phyloP scores from a whole-genome alignment of 2,329 filamentous ascomycete species.

The Cladorrhinum sp. region DNA sequence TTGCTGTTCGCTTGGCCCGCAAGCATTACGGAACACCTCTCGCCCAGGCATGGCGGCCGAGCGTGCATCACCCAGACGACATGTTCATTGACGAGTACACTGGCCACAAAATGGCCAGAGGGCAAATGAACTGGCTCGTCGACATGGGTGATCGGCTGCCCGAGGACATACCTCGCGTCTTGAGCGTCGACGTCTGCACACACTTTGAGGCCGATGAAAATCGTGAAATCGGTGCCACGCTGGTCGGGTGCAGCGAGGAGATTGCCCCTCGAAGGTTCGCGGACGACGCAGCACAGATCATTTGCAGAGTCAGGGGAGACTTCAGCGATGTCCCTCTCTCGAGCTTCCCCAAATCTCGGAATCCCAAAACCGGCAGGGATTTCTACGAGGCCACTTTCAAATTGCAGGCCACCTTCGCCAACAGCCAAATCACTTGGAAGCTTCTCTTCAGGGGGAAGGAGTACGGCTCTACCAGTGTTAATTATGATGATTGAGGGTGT shows the following conservation, averaged over 20 bases:
- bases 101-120: slow-evolving; percentile 15
- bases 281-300: slow-evolving; percentile 10
- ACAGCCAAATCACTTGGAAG: slow-evolving; percentile 7
- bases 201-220: slow-evolving; percentile 6
- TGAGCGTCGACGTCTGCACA: slow-evolving; percentile 1
- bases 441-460: slow-evolving; percentile 12
- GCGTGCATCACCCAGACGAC: slow-evolving; percentile 14
- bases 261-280: slow-evolving; percentile 11
- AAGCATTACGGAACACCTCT: slow-evolving; percentile 24
- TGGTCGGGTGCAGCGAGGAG: slow-evolving; percentile 16
- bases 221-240: slow-evolving; percentile 6
- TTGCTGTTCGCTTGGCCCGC: slow-evolving; percentile 22
- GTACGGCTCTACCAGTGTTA: slow-evolving; percentile 14
- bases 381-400: slow-evolving; percentile 19
- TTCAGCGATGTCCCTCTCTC: slow-evolving; percentile 17
- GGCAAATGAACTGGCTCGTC: slow-evolving; percentile 21
- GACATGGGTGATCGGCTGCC: slow-evolving; percentile 16
- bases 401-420: slow-evolving; percentile 15
- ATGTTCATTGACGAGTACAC: slow-evolving; percentile 18
- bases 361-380: slow-evolving; percentile 9
- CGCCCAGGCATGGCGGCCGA: slow-evolving; percentile 9
- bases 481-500: slow-evolving; percentile 8
- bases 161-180: slow-evolving; percentile 4
- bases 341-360: slow-evolving; percentile 7
- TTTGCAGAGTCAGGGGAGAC: slow-evolving; percentile 15